phyloP scores from a whole-genome alignment of 345 rosid species.

The Eucalyptus virginea region DNA sequence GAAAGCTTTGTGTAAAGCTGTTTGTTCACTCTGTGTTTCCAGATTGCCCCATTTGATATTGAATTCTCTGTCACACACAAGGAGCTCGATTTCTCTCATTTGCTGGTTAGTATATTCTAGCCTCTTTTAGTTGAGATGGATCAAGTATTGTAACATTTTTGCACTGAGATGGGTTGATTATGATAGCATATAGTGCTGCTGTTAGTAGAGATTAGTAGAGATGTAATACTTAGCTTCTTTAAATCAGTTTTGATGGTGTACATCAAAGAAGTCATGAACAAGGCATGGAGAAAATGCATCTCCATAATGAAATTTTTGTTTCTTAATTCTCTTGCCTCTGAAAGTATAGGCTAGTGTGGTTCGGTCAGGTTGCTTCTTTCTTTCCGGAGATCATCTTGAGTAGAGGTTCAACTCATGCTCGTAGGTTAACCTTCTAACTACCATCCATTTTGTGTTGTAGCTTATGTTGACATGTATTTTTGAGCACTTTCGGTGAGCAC shows the following conservation, averaged over 20 bases:
- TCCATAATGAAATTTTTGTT: neutral
- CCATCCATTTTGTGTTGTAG: neutral
- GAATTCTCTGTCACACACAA: constrained; percentile 93
- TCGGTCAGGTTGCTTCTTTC: neutral
- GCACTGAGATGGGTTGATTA: neutral
- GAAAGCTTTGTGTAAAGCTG: neutral
- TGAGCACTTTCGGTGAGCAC: neutral
- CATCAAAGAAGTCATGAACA: neutral
- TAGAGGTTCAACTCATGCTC: neutral
- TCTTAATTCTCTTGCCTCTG: neutral
- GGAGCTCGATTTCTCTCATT: constrained; percentile 97
- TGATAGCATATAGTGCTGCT: neutral
- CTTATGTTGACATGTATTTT: neutral
- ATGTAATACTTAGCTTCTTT: neutral
- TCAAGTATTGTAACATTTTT: neutral
- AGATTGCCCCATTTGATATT: constrained; percentile 97
- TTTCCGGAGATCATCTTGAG: neutral
- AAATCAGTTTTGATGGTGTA: neutral
- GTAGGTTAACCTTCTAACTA: neutral
- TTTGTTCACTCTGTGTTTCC: constrained; percentile 3
- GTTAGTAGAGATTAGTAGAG: neutral
- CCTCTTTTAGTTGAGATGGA: neutral
- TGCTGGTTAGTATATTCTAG: constrained; percentile 61
- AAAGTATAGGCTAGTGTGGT: neutral
- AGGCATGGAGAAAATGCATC: neutral